phyloP scores from a whole-genome alignment of 2,329 filamentous ascomycete genomes.

The Lasiodiplodia sp. region DNA sequence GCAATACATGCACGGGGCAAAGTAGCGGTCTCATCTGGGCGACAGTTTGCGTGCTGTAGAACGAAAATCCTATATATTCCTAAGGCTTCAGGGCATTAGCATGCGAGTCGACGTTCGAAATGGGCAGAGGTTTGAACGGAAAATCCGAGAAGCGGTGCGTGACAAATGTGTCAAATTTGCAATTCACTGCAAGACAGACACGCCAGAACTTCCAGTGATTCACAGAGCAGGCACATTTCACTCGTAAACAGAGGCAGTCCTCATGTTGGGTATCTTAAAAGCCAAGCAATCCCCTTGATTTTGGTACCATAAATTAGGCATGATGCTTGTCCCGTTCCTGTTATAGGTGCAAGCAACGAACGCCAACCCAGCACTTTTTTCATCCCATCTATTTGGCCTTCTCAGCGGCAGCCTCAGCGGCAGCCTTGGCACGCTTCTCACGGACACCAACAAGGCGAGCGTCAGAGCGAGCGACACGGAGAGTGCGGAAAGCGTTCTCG shows the following conservation, averaged over 20 bases:
- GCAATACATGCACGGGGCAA: too few species aligned
- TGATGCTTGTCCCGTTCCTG: conserved; percentile 29
- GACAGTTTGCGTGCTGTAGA: too few species aligned
- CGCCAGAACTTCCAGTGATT: background rate
- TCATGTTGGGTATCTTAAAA: conserved; percentile 30
- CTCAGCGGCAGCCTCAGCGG: conserved; percentile 77
- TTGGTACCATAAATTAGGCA: conserved; percentile 28
- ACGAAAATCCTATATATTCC: too few species aligned
- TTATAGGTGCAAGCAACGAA: conserved; percentile 29
- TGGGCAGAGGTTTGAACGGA: too few species aligned
- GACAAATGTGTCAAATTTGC: background rate
- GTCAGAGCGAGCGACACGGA: conserved; percentile 85
- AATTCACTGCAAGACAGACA: background rate
- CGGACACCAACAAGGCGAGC: conserved; percentile 81
- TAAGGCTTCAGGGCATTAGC: too few species aligned
- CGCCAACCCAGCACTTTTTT: conserved; percentile 31
- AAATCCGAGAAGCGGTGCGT: background rate
- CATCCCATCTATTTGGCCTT: conserved; percentile 77
- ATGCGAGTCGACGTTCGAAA: too few species aligned
- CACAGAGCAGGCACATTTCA: conserved; percentile 4
- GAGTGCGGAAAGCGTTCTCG: conserved; percentile 85
- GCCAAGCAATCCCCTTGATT: conserved; percentile 29
- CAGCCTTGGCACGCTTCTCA: conserved; percentile 93
- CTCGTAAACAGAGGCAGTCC: conserved; percentile 20
- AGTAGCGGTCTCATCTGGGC: too few species aligned